Evolutionary conservation across 1,284 basidiomycete genomes (phyloP).

Genomic region (Heterobasidion occidentale): DNA sequence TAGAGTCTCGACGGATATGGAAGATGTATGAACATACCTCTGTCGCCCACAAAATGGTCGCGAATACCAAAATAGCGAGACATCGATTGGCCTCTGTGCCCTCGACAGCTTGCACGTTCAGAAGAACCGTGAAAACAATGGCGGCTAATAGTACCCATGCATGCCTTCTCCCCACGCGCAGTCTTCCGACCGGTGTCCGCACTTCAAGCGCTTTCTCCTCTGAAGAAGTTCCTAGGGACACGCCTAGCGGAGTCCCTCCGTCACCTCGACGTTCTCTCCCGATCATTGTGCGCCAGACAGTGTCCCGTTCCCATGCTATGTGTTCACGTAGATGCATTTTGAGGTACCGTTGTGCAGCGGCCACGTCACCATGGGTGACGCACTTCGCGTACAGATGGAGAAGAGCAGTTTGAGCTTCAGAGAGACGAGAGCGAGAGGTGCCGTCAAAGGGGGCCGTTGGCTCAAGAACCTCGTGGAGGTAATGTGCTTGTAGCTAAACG

Average conservation of each 20-base stretch:
- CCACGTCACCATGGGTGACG: slow-evolving; percentile 71
- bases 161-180: slow-evolving; percentile 61
- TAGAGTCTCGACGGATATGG: background rate
- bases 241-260: slow-evolving; percentile 33
- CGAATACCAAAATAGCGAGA: slow-evolving; percentile 85
- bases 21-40: slow-evolving; percentile 46
- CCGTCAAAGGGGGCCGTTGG: slow-evolving; percentile 61
- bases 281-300: slow-evolving; percentile 98
- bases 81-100: slow-evolving; percentile 83
- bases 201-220: slow-evolving; percentile 37
- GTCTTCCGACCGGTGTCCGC: slow-evolving; percentile 51
- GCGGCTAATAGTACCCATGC: slow-evolving; percentile 54
- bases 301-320: slow-evolving; percentile 92
- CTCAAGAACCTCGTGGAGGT: slow-evolving; percentile 76
- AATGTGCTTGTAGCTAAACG: slow-evolving; percentile 69
- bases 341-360: slow-evolving; percentile 74
- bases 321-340: slow-evolving; percentile 88
- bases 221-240: slow-evolving; percentile 41
- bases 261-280: slow-evolving; percentile 75
- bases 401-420: slow-evolving; percentile 53
- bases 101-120: slow-evolving; percentile 57
- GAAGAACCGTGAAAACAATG: slow-evolving; percentile 47
- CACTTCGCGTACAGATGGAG: slow-evolving; percentile 82
- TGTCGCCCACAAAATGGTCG: slow-evolving; percentile 93
- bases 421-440: slow-evolving; percentile 57